phyloP scores from a whole-genome alignment of 352 stramenopile genomes.

The Phytophthora ohioensis region DNA sequence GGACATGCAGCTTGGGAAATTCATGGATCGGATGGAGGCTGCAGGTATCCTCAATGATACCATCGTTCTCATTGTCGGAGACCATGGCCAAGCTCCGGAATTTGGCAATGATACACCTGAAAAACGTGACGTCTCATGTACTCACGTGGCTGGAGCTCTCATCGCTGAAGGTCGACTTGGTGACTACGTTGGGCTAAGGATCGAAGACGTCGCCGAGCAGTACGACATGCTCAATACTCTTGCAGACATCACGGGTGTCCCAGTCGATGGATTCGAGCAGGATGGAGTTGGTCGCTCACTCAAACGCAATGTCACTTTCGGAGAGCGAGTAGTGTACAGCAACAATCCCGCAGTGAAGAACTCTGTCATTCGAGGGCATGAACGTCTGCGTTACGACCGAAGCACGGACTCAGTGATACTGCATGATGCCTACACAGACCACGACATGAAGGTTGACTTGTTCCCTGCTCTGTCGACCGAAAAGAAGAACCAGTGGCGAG shows the following conservation, averaged over 20 bases:
- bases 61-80: conserved; percentile 56
- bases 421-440: conserved; percentile 43
- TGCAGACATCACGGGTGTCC: conserved; percentile 46
- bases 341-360: conserved; percentile 60
- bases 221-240: conserved; percentile 55
- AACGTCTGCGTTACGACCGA: conserved; percentile 49
- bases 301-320: conserved; percentile 45
- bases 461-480: conserved; percentile 24
- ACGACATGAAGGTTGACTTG: conserved; percentile 42
- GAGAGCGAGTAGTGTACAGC: conserved; percentile 47
- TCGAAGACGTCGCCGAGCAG: conserved; percentile 41
- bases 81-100: conserved; percentile 55
- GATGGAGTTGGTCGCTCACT: conserved; percentile 47
- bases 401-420: conserved; percentile 36
- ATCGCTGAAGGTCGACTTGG: conserved; percentile 45
- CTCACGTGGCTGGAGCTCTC: conserved; percentile 40
- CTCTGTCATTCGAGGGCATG: conserved; percentile 44
- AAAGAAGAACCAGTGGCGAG: conserved; percentile 21
- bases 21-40: conserved; percentile 54
- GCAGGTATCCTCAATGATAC: conserved; percentile 55
- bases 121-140: conserved; percentile 37
- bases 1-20: conserved; percentile 52
- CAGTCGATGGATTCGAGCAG: conserved; percentile 40
- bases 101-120: conserved; percentile 39
- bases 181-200: conserved; percentile 26